Conservation (phyloP, 2,329 filamentous ascomycete genomes). For the Corinectria fuckeliana region DNA sequence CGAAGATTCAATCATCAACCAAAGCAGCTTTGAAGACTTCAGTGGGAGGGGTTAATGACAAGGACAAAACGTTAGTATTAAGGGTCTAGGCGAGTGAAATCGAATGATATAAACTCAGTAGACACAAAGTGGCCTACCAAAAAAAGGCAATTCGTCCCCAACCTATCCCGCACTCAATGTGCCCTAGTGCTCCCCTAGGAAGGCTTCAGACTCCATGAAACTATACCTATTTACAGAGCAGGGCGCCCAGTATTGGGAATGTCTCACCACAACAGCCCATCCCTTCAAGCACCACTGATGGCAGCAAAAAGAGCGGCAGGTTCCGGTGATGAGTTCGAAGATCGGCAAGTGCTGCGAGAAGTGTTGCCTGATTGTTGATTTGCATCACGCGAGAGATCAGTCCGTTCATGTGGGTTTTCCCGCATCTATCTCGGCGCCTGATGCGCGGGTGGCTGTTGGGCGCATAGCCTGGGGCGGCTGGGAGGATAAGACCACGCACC, state of each 20-base stretch:
- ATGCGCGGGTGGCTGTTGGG: slow-evolving; percentile 11
- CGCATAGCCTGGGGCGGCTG: slow-evolving; percentile 33
- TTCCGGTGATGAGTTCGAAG: neutral
- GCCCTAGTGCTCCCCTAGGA: neutral
- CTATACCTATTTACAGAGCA: too few relatives aligned
- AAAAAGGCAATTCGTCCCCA: neutral
- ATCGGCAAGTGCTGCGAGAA: slow-evolving; percentile 7
- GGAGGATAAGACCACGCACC: neutral
- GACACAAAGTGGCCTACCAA: too few relatives aligned
- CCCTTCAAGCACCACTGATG: neutral
- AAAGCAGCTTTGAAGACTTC: slow-evolving; percentile 9
- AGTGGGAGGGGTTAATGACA: neutral
- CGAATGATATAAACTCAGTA: neutral
- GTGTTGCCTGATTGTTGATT: neutral
- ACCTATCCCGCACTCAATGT: neutral
- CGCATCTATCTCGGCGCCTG: slow-evolving; percentile 3
- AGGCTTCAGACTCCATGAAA: neutral
- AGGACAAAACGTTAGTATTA: too few relatives aligned
- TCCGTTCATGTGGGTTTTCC: neutral
- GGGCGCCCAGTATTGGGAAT: slow-evolving; percentile 18
- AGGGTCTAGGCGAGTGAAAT: rapidly evolving
- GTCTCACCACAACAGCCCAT: slow-evolving; percentile 27
- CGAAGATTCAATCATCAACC: neutral
- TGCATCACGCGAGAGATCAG: neutral
- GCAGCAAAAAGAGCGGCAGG: neutral